These are phyloP conservation scores for Collybiopsis confluens DNA, from an alignment of 768 basidiomycete genomes.

Conservation along the genomic window DNA sequence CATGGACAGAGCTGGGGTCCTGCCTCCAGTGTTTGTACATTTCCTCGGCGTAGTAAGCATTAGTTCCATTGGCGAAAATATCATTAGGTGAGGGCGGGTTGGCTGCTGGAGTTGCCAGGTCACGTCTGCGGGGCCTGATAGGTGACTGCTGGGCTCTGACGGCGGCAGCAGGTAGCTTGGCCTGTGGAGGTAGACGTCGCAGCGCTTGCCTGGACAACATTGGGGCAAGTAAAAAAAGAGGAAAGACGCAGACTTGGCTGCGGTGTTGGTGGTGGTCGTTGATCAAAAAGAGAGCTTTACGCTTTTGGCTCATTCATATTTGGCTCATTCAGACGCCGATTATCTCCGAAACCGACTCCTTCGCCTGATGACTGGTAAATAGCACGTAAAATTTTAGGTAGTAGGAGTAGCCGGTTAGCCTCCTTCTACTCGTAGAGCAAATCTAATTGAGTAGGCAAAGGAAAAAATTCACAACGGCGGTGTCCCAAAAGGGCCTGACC, in stretches of 20 bases:
- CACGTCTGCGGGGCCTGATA: slow-evolving; percentile 19
- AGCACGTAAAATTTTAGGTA: too few relatives aligned
- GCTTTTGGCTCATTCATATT: not conserved
- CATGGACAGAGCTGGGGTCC: slow-evolving; percentile 89
- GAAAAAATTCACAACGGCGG: not conserved
- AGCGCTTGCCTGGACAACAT: slow-evolving; percentile 11
- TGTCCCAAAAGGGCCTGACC: not conserved
- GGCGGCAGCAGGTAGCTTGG: not conserved
- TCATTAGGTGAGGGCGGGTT: slow-evolving; percentile 70
- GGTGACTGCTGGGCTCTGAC: slow-evolving; percentile 6
- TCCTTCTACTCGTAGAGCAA: too few relatives aligned
- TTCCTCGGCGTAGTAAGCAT: slow-evolving; percentile 93
- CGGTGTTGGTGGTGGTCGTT: slow-evolving; percentile 8
- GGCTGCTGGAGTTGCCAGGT: slow-evolving; percentile 41
- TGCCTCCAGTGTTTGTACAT: slow-evolving; percentile 93
- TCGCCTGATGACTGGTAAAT: too few relatives aligned
- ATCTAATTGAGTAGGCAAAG: too few relatives aligned
- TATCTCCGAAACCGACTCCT: too few relatives aligned
- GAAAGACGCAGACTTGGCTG: slow-evolving; percentile 4
- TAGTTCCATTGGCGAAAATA: slow-evolving; percentile 89
- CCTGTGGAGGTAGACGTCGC: slow-evolving; percentile 5
- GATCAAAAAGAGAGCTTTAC: not conserved
- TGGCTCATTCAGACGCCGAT: not conserved
- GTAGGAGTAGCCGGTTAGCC: too few relatives aligned
- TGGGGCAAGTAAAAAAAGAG: not conserved